Percentiles rank a stretch among this genome's conserved stretches.
phyloP scores from a whole-genome alignment of 2,329 filamentous ascomycete genomes.

The Fusarium temperatum region DNA sequence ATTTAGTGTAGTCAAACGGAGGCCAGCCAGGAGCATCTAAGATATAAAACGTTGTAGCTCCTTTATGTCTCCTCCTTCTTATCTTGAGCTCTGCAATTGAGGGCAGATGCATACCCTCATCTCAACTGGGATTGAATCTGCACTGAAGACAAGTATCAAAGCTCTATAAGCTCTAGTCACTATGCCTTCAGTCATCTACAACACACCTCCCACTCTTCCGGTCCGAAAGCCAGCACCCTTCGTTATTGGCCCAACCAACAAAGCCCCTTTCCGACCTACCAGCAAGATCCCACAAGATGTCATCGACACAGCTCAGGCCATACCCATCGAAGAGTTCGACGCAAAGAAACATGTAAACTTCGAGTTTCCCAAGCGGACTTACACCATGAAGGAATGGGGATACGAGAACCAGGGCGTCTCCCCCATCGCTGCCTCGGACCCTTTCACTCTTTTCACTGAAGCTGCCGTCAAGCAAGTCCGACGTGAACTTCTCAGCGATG shows the following conservation, averaged over 20 bases:
- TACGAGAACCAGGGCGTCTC: conserved; percentile 68
- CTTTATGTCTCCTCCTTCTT: background rate
- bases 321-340: conserved; percentile 52
- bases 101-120: background rate
- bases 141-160: background rate
- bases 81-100: background rate
- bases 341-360: conserved; percentile 65
- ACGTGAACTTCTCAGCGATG: conserved; percentile 66
- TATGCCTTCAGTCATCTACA: conserved; percentile 6
- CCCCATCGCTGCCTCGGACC: conserved; percentile 69
- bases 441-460: conserved; percentile 69
- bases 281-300: conserved; percentile 15
- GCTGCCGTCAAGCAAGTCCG: conserved; percentile 71
- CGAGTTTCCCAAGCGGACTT: conserved; percentile 58
- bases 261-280: conserved; percentile 40
- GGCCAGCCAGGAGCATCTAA: background rate
- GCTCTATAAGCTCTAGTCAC: background rate
- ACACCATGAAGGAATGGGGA: conserved; percentile 70
- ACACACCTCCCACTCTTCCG: background rate
- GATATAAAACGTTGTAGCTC: background rate
- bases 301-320: conserved; percentile 9
- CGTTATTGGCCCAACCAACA: conserved; percentile 45
- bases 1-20: too few species aligned
- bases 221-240: conserved; percentile 27
- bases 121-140: background rate